Conservation (phyloP, 208 protist species). For the Entamoeba moshkovskii region DNA sequence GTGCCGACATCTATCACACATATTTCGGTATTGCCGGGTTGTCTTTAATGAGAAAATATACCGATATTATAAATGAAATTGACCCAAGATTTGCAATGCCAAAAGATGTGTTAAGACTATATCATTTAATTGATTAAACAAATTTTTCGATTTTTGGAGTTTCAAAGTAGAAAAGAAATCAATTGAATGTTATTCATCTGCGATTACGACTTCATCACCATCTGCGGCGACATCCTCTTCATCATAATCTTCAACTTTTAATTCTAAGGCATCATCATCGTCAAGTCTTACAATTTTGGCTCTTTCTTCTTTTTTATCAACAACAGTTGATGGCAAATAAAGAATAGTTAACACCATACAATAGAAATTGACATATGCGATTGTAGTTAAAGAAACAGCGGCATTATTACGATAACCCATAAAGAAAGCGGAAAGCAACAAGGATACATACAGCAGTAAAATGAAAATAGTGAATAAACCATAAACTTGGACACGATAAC, state of each 20-base stretch:
- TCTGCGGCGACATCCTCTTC: too few species aligned
- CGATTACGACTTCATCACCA: too few species aligned
- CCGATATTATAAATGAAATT: background rate
- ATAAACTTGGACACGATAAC: background rate
- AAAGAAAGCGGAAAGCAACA: background rate
- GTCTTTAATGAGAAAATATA: background rate
- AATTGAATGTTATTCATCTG: too few species aligned
- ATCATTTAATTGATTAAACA: background rate
- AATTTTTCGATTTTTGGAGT: too few species aligned
- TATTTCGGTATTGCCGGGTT: constrained; percentile 28
- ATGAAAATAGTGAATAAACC: background rate
- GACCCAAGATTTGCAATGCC: background rate
- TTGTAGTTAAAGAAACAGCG: background rate
- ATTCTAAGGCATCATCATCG: background rate
- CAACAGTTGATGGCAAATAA: background rate
- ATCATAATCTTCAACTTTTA: background rate
- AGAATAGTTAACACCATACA: background rate
- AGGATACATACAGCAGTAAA: background rate
- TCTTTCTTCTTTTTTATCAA: background rate
- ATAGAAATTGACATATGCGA: background rate
- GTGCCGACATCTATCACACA: constrained; percentile 23
- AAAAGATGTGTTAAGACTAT: background rate
- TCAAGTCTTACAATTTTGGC: background rate
- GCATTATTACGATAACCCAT: background rate
- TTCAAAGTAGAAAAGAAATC: too few species aligned